Base-by-base conservation (phyloP, 2,329 filamentous ascomycete species). In the Pseudogymnoascus sp. region DNA sequence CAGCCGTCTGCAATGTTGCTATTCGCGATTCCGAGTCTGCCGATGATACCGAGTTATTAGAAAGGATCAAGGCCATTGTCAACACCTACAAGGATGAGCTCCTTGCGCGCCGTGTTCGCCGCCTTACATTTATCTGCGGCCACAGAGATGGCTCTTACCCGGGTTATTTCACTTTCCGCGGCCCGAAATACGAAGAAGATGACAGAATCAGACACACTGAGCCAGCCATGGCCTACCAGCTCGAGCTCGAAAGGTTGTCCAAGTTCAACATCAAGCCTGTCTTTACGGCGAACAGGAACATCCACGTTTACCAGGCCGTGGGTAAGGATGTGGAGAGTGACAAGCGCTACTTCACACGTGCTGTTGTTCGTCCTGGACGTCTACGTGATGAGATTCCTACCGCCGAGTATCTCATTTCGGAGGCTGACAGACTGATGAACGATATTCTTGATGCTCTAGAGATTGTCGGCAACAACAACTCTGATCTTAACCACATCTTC, bases 401-500 rank as follows among this genome's bases (percentile, higher is more conserved):
- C n/a, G 91, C 91, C 0, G 94, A 99, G 77, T 99, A 99, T 78
- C 85, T 99, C 74, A 95, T 96, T 70, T 97, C 92, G 0, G 94
- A 99, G 80, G 92, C 93, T 39, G 93, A 99, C 73, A 88, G 94
- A 66, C 83, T 97, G 70, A 92, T 99, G 84, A 97, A 91, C 74
- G 94, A 99, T 74, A 97, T 99, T 71, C 86, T 97, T 60, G 94
- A 99, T 73, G 94, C 94, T 48, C 82, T 99, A 63, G 94, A 99
- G 82, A 97, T 99, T 70, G 95, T 97, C 73, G 94, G 94, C 73
- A 97, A 96, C 83, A 97, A 97, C 81, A 95, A 96, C 80, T 96
- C 94, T 60, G 94, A 99, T 81, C 84, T 99, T 73, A 99, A 99
- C 82, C 94, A 99, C 80, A 94, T 99, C 83, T 99, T 99, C 81